These are phyloP conservation scores for Starmerella khaoyaiensis DNA, from an alignment of 805 yeast species.

Conservation along the genomic window DNA sequence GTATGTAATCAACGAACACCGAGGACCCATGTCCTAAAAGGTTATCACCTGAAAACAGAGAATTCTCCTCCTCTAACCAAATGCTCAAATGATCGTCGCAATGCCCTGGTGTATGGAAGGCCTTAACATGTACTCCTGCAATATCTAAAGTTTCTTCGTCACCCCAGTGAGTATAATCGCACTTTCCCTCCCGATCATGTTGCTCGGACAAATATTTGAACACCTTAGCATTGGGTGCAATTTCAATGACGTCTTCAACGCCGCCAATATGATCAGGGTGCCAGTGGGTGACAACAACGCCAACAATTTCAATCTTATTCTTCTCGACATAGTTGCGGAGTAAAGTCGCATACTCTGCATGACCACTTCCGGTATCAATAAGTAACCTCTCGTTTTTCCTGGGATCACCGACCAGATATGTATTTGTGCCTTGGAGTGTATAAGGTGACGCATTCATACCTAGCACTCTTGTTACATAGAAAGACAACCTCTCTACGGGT, in stretches of 20 bases:
- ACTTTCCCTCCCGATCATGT: not conserved
- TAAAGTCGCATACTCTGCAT: slow-evolving; percentile 22
- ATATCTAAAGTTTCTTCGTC: slow-evolving; percentile 20
- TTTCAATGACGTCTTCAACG: slow-evolving; percentile 15
- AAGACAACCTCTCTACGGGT: slow-evolving; percentile 21
- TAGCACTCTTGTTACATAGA: slow-evolving; percentile 27
- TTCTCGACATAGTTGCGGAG: slow-evolving; percentile 21
- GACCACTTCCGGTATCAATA: slow-evolving; percentile 30
- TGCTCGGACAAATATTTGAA: slow-evolving; percentile 13
- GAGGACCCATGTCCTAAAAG: slow-evolving; percentile 31
- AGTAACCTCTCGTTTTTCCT: slow-evolving; percentile 21
- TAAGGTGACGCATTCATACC: slow-evolving; percentile 30
- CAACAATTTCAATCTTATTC: slow-evolving; percentile 9
- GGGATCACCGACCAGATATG: slow-evolving; percentile 30
- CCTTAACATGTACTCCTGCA: slow-evolving; percentile 25
- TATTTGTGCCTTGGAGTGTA: slow-evolving; percentile 32
- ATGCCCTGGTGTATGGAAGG: slow-evolving; percentile 30
- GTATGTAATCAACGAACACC: slow-evolving; percentile 26
- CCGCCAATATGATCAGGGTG: slow-evolving; percentile 30
- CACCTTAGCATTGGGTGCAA: slow-evolving; percentile 12
- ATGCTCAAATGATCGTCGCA: slow-evolving; percentile 29
- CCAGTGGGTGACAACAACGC: slow-evolving; percentile 29
- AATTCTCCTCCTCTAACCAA: slow-evolving; percentile 27
- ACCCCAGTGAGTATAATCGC: slow-evolving; percentile 16
- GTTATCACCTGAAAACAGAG: slow-evolving; percentile 29